Base-by-base conservation (phyloP, 116 monocot genomes). In the Thalassia testudinum region DNA sequence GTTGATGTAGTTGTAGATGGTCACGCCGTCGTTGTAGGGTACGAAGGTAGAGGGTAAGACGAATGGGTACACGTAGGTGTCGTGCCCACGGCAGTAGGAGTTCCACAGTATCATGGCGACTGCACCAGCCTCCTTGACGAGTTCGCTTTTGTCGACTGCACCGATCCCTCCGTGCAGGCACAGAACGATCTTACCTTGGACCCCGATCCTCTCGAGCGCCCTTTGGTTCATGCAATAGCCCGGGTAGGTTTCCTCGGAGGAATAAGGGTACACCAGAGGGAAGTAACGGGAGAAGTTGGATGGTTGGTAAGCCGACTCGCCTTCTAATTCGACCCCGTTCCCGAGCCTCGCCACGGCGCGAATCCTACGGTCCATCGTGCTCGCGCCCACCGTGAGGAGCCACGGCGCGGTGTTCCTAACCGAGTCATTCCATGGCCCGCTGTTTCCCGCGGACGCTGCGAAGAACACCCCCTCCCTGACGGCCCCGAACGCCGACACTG, bases 361-460 rank as follows among this genome's bases (percentile, higher is more conserved):
- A n/a, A n/a, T n/a, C n/a, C n/a, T n/a, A n/a, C n/a, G n/a, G n/a
- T n/a, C n/a, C n/a, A n/a, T n/a, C n/a, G n/a, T n/a, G n/a, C n/a
- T n/a, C n/a, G n/a, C n/a, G n/a, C n/a, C n/a, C n/a, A n/a, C n/a
- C n/a, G n/a, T n/a, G n/a, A n/a, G n/a, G n/a, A n/a, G n/a, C n/a
- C n/a, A n/a, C n/a, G n/a, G 49, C n/a, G 38, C 14, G 14, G 62
- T 50, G 22, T 22, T 53, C 38, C 70, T 50, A 38, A 70, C 75
- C 37, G 64, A 62, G 19, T 65, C 52, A 52, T 57, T 57, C n/a
- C 70, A 70, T 0, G 23, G 66, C 16, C 66, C 75, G 1, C 70
- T 75, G 24, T 60, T 0, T 57, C n/a, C 70, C 75, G 70, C 1
- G 70, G 70, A n/a, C n/a, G n/a, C n/a, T n/a, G n/a, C n/a, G n/a